Percentiles rank a stretch among this genome's conserved stretches.
Evolutionary conservation across 345 rosid genomes (phyloP).

Genomic region (Isatis tinctoria): DNA sequence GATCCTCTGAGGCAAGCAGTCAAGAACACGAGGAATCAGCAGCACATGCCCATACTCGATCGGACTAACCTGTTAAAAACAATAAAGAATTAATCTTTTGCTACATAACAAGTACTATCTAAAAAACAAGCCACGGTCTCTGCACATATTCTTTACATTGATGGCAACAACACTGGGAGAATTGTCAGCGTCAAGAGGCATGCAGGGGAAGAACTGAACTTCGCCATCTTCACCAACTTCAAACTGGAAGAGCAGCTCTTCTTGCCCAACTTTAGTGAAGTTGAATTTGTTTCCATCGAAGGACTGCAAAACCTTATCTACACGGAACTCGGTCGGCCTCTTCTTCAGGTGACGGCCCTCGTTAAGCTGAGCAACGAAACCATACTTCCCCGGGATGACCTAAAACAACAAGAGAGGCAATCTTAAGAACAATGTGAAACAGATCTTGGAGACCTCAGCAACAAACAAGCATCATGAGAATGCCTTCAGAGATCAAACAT

Average conservation of each 20-base stretch:
- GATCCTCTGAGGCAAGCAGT: slow-evolving; percentile 97
- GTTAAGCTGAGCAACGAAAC: slow-evolving; percentile 98
- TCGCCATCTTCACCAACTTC: slow-evolving; percentile 75
- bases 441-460: neutral
- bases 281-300: slow-evolving; percentile 92
- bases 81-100: neutral
- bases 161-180: slow-evolving; percentile 93
- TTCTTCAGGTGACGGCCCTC: slow-evolving; percentile 99
- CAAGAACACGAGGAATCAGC: slow-evolving; percentile 87
- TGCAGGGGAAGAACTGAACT: slow-evolving; percentile 69
- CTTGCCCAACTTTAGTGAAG: slow-evolving; percentile 97
- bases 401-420: slow-evolving; percentile 20
- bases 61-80: slow-evolving; percentile 77
- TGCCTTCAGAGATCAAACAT: neutral
- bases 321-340: slow-evolving; percentile 96
- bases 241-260: slow-evolving; percentile 96
- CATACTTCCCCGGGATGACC: slow-evolving; percentile 88
- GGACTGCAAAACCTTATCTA: slow-evolving; percentile 94
- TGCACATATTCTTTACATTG: slow-evolving; percentile 50
- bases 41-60: slow-evolving; percentile 98
- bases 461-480: neutral
- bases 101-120: neutral
- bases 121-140: neutral
- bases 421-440: neutral
- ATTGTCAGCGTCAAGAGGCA: slow-evolving; percentile 64